These are phyloP conservation scores for Mediolabrus comicus DNA, from an alignment of 108 stramenopile species.

Conservation along the genomic window DNA sequence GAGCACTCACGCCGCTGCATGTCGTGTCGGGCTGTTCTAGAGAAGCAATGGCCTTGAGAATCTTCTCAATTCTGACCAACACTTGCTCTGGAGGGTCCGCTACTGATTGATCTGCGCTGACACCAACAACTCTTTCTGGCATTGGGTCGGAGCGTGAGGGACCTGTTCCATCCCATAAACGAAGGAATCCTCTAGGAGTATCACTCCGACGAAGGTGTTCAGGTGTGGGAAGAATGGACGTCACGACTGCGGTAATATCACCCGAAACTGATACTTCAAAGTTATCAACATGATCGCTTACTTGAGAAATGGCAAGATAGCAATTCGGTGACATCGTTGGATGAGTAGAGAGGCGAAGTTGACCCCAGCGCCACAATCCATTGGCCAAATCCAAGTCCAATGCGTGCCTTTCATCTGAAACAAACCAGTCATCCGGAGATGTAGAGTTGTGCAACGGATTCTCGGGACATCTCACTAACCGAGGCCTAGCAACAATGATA, in stretches of 20 bases:
- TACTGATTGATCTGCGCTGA: neutral
- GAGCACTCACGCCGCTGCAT: conserved; percentile 14
- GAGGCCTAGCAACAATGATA: conserved; percentile 17
- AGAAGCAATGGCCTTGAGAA: conserved; percentile 12
- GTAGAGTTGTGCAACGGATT: conserved; percentile 19
- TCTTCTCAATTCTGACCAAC: conserved; percentile 41
- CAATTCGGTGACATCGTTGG: conserved; percentile 55
- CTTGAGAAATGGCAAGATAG: conserved; percentile 35
- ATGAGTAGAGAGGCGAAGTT: conserved; percentile 41
- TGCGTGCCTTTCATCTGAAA: conserved; percentile 6
- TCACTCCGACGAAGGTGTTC: conserved; percentile 33
- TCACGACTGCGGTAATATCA: conserved; percentile 74
- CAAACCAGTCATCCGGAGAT: conserved; percentile 24
- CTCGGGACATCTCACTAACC: conserved; percentile 6
- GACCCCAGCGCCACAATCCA: conserved; percentile 74
- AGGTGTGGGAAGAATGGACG: conserved; percentile 50
- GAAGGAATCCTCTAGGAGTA: conserved; percentile 60
- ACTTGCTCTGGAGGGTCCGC: conserved; percentile 63
- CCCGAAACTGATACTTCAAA: conserved; percentile 38
- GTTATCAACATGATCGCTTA: conserved; percentile 23
- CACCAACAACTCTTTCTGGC: neutral
- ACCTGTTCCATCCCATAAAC: conserved; percentile 90
- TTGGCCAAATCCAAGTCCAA: conserved; percentile 22
- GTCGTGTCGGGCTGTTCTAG: conserved; percentile 24
- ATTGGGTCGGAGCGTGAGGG: conserved; percentile 60